Base-by-base conservation (phyloP, 2,329 filamentous ascomycete species). In the Talaromyces amestolkiae region DNA sequence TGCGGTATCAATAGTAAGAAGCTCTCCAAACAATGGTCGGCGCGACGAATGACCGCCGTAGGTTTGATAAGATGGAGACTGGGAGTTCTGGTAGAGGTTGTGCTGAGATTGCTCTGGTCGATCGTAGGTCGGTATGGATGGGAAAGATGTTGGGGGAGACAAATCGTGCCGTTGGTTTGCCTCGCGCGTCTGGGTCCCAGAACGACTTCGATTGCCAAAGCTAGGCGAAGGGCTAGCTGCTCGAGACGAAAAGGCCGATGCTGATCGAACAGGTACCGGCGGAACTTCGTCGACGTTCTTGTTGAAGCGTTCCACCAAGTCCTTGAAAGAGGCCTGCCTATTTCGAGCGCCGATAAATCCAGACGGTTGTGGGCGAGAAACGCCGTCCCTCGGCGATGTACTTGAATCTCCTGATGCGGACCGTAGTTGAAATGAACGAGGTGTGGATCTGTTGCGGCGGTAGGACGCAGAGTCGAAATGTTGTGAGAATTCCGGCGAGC, bases 301-400 rank as follows among this genome's bases (percentile, higher is more conserved):
- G 76, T 94, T 91, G 78, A 94, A 95, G 63, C 86, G 88, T 77
- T 89, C 91, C 72, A 91, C 88, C 68, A 95, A 82, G 73, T 95
- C 91, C 78, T 89, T 92, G 70, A 95, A 90, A 67, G 89, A 93
- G n/a, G 87, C 83, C 69, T 89, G 84, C 69, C 79, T 77, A 68
- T 70, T 78, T 71, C 75, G 74, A 35, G 67, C 65, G 27, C 68
- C 65, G 33, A 70, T 63, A 27, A 69, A 31, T 43, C 64, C 63
- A n/a, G 39, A 15, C 41, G 68, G 53, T 47, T 66, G 61, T 62
- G 72, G 66, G 51, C 64, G 66, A 66, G 72, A 65, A 41, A 69
- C 58, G 56, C 65, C 62, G 63, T 68, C 27, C 65, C 69, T 68
- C 66, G 67, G 27, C 58, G 67, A 65, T 58, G 60, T 67, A 51